Evolutionary conservation across 345 rosid genomes (phyloP).

Genomic region (Bretschneidera sinensis): DNA sequence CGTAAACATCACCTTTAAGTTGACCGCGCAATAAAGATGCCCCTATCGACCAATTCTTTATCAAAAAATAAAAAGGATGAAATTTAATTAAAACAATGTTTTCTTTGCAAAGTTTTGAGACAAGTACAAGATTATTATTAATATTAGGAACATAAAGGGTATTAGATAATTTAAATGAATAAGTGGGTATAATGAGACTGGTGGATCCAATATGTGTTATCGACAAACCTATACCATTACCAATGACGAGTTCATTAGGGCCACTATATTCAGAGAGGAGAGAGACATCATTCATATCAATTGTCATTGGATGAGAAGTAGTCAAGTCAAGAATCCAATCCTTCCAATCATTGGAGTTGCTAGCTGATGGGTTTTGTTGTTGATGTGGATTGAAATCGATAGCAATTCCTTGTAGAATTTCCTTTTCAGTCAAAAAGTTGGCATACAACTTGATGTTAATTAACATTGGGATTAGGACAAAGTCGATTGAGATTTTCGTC

Average conservation of each 20-base stretch:
- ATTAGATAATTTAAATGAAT: background rate
- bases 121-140: slow-evolving; percentile 2
- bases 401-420: no score
- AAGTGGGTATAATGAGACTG: background rate
- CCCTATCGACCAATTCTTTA: slow-evolving; percentile 4
- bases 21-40: background rate
- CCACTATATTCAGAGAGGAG: slow-evolving; percentile 1
- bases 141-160: background rate
- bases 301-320: background rate
- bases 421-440: no score
- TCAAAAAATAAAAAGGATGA: no score
- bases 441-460: no score
- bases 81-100: slow-evolving; percentile 5
- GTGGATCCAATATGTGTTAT: slow-evolving; percentile 10
- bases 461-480: no score
- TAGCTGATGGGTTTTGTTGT: no score
- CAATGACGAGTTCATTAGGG: slow-evolving; percentile 1
- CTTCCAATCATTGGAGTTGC: no score
- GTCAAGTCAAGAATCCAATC: no score
- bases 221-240: slow-evolving; percentile 1
- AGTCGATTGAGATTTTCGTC: no score
- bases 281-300: background rate
- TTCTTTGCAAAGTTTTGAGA: slow-evolving; percentile 1
- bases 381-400: no score
- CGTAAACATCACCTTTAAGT: background rate